Evolutionary conservation across 2,329 filamentous ascomycete genomes (phyloP).

Genomic region (Graphilbum sp.): DNA sequence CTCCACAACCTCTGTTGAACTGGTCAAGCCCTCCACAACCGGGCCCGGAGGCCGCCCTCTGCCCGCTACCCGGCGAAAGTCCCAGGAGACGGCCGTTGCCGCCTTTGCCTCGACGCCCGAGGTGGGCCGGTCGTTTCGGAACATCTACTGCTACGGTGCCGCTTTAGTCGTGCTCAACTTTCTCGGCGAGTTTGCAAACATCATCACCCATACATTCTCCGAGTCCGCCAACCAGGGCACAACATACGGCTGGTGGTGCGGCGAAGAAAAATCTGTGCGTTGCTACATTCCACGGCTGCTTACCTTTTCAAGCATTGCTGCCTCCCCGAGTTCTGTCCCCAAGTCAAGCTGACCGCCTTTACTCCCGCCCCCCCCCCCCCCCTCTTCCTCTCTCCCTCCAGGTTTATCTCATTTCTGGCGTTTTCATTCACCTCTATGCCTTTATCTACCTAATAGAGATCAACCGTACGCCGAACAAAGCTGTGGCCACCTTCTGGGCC

Average conservation of each 20-base stretch:
- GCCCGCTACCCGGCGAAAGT: slow-evolving; percentile 46
- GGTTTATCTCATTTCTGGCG: slow-evolving; percentile 10
- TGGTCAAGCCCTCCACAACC: slow-evolving; percentile 31
- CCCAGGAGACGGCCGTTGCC: slow-evolving; percentile 16
- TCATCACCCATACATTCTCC: slow-evolving; percentile 58
- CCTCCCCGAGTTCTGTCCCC: no score
- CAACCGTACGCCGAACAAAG: slow-evolving; percentile 55
- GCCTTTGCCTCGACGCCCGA: slow-evolving; percentile 15
- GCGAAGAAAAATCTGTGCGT: slow-evolving; percentile 30
- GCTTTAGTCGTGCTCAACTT: slow-evolving; percentile 58
- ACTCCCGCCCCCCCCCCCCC: no score
- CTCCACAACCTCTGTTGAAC: slow-evolving; percentile 30
- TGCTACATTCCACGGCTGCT: no score
- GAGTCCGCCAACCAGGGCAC: slow-evolving; percentile 26
- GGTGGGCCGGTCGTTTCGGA: slow-evolving; percentile 50
- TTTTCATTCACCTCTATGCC: slow-evolving; percentile 9
- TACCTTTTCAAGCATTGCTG: no score
- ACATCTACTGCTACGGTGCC: slow-evolving; percentile 47
- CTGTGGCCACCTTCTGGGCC: slow-evolving; percentile 68
- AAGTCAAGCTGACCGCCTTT: slow-evolving; percentile 3
- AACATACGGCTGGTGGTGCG: slow-evolving; percentile 60
- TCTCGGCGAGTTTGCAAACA: slow-evolving; percentile 54
- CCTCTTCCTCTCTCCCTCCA: neutral
- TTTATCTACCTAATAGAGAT: slow-evolving; percentile 50
- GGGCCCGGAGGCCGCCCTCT: slow-evolving; percentile 85